A percentile compares a stretch with the other conserved stretches of the same genome.
Evolutionary conservation across 2,329 filamentous ascomycete species (phyloP).

Genomic region (Stenocarpella maydis): DNA sequence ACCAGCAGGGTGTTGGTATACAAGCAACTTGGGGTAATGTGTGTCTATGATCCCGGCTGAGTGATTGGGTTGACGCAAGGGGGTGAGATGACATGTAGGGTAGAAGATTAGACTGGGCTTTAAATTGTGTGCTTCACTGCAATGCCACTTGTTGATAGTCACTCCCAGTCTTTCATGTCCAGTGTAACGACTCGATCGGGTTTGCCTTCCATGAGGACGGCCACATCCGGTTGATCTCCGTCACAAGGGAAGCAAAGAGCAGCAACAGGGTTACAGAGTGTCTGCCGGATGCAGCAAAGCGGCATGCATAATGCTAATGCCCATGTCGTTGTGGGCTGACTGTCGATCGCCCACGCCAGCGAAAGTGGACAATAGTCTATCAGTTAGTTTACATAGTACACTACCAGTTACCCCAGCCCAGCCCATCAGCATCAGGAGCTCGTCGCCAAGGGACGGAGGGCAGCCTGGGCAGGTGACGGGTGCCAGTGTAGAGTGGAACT

Average conservation of each 20-base stretch:
- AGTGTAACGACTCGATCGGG: neutral
- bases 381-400: neutral
- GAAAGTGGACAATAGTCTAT: neutral
- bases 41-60: neutral
- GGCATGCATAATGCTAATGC: constrained; percentile 5
- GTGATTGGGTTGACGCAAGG: neutral
- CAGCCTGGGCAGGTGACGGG: constrained; percentile 9
- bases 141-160: neutral
- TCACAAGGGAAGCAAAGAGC: neutral
- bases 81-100: neutral
- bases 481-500: neutral
- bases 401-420: neutral
- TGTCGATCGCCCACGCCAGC: constrained; percentile 11
- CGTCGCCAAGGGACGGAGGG: constrained; percentile 10
- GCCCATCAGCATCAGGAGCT: neutral
- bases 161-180: neutral
- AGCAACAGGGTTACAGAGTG: neutral
- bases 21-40: neutral
- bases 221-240: neutral
- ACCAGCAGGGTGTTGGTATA: neutral
- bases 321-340: constrained; percentile 17
- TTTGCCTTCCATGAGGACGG: constrained; percentile 6
- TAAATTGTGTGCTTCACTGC: constrained; percentile 14
- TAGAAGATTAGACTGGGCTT: constrained; percentile 17
- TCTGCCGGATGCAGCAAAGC: constrained; percentile 9